Evolutionary conservation across 2,329 filamentous ascomycete species (phyloP), one percentile per base, ranked within the genome.

Genomic region (Colletotrichum chrysophilum): DNA sequence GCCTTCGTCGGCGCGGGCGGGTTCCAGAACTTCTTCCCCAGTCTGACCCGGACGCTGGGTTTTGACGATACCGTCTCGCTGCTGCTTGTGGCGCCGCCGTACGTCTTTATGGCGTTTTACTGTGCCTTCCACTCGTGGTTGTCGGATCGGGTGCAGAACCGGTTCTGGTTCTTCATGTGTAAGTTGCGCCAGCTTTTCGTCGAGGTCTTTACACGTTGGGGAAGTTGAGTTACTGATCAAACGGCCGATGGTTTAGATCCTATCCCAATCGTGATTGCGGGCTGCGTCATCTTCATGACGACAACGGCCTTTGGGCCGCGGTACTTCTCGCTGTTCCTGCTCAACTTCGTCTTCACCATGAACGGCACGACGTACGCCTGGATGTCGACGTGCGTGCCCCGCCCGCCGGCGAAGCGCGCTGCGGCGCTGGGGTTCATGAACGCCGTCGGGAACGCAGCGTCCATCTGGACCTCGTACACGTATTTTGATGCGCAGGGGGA

Each of bases 241-340:
- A 14, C 3, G 43, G 5, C 43, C 7, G 21, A 13, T 21, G 24
- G 2, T n/a, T 12, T 26, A 72, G 70, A 90, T 76, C 89, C 89
- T 0, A 87, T 90, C 34, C 85, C 86, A 3, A 81, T 91, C 76
- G 86, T 86, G 13, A 87, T 90, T 38, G 77, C 87, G 30, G 89
- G 89, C 9, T 89, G 87, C 72, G 79, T 90, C 60, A 83, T 91
- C 74, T 91, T 90, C 83, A 90, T 91, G 87, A 86, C 86, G 10
- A 88, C 87, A 7, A 79, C 84, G 14, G 79, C 79, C 36, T 91
- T 91, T 71, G 89, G 88, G 1, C 85, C 89, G 0, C 86, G 88
- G n/a, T 92, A 91, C 83, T 89, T 91, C 81, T 86, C 86, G 30
- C 83, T 91, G 71, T 91, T 91, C 84, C 82, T 91, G 36, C 88